Conservation (phyloP, 768 basidiomycete species). For the Agrocybe praecox region DNA sequence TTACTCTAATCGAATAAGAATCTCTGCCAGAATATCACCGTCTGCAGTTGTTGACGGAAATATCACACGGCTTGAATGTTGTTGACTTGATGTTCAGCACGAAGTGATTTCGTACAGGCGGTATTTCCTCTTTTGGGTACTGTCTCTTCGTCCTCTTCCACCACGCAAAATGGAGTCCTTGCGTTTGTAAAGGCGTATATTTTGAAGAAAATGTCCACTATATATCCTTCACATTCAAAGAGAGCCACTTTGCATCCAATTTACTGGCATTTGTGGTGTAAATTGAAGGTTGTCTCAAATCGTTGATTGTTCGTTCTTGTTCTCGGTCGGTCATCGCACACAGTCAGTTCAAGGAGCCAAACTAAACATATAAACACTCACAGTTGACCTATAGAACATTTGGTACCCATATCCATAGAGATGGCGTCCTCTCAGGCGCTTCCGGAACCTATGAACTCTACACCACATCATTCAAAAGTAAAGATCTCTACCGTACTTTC, state of each 20-base stretch:
- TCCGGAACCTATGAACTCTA: conserved; percentile 77
- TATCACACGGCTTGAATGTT: no score
- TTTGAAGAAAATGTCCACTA: conserved; percentile 13
- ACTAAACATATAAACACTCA: neutral
- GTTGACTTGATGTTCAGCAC: no score
- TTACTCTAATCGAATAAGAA: no score
- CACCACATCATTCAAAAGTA: conserved; percentile 78
- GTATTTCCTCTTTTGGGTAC: conserved; percentile 12
- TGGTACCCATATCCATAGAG: neutral
- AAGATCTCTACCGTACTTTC: conserved; percentile 65
- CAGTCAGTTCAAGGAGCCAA: conserved; percentile 7
- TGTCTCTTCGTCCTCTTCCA: conserved; percentile 9
- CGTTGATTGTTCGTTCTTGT: conserved; percentile 17
- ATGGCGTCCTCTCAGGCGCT: conserved; percentile 25
- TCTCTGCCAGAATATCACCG: no score
- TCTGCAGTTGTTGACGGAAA: no score
- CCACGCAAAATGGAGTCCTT: conserved; percentile 17
- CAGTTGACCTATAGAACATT: neutral
- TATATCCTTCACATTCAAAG: conserved; percentile 6
- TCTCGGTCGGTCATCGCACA: conserved; percentile 1
- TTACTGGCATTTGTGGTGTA: conserved; percentile 9
- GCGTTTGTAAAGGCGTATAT: conserved; percentile 14
- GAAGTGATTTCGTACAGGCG: neutral
- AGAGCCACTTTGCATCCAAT: conserved; percentile 14
- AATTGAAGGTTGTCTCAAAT: conserved; percentile 16